phyloP scores from a whole-genome alignment of 2,329 filamentous ascomycete genomes.

The Hypocrella siamensis region DNA sequence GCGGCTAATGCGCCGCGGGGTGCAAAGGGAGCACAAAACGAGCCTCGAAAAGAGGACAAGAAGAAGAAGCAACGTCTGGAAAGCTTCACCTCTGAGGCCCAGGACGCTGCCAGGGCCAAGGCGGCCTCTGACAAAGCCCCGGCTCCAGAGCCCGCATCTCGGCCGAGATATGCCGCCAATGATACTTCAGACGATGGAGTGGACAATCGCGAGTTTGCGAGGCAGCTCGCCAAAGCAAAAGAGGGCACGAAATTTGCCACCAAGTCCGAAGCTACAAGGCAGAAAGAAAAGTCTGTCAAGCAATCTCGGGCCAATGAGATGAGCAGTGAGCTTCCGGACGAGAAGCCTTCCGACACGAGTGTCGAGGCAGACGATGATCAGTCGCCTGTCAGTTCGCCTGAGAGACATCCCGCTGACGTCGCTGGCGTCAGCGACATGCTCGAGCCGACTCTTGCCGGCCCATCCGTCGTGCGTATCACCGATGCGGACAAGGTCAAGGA shows the following conservation, averaged over 20 bases:
- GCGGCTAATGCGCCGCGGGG: slow-evolving; percentile 12
- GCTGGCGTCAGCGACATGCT: slow-evolving; percentile 85
- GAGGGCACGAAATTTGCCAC: slow-evolving; percentile 46
- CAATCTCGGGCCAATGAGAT: slow-evolving; percentile 45
- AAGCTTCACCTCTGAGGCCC: slow-evolving; percentile 20
- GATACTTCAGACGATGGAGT: slow-evolving; percentile 41
- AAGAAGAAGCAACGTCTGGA: slow-evolving; percentile 32
- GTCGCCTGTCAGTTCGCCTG: slow-evolving; percentile 53
- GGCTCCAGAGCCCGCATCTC: slow-evolving; percentile 3
- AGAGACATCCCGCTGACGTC: slow-evolving; percentile 37
- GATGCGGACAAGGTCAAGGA: slow-evolving; percentile 47
- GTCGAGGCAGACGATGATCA: slow-evolving; percentile 71
- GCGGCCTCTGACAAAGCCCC: slow-evolving; percentile 4
- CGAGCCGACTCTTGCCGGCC: slow-evolving; percentile 50
- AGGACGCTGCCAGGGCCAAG: slow-evolving; percentile 25
- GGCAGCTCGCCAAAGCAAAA: slow-evolving; percentile 55
- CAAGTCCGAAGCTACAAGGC: slow-evolving; percentile 41
- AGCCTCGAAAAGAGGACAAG: slow-evolving; percentile 23
- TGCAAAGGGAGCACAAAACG: slow-evolving; percentile 13
- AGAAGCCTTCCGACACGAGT: slow-evolving; percentile 40
- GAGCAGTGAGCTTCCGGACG: slow-evolving; percentile 23
- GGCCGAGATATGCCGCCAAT: slow-evolving; percentile 9
- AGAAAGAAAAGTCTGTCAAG: slow-evolving; percentile 55
- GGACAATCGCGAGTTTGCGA: slow-evolving; percentile 62
- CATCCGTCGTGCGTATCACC: slow-evolving; percentile 66